Evolutionary conservation across 106 monocot genomes (phyloP).

Genomic region (Acanthochlamys bracteata): DNA sequence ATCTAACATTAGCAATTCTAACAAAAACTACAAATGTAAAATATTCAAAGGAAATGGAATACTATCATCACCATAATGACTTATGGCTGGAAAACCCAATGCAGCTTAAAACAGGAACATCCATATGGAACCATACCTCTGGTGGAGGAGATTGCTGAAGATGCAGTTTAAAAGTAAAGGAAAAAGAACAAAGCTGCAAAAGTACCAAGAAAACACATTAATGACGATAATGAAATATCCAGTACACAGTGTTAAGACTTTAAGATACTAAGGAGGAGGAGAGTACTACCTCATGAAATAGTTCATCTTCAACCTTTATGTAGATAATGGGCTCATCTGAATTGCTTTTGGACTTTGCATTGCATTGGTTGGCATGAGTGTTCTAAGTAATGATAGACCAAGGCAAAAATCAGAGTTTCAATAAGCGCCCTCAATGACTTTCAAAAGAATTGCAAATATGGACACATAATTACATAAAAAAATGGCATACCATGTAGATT

Average conservation of each 20-base stretch:
- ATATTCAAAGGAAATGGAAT: too few relatives aligned
- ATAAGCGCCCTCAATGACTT: neutral
- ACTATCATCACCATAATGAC: too few relatives aligned
- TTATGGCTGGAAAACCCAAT: too few relatives aligned
- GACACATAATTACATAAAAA: neutral
- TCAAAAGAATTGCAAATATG: neutral
- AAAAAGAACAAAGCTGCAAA: slow-evolving; percentile 54
- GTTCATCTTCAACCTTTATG: slow-evolving; percentile 78
- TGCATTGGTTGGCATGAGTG: slow-evolving; percentile 19
- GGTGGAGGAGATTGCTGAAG: slow-evolving; percentile 33
- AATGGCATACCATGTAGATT: slow-evolving; percentile 54
- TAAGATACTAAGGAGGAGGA: slow-evolving; percentile 2
- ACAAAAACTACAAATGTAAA: too few relatives aligned
- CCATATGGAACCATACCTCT: slow-evolving; percentile 42
- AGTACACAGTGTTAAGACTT: too few relatives aligned
- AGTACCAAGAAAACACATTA: too few relatives aligned
- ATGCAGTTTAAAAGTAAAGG: slow-evolving; percentile 53
- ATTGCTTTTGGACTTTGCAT: slow-evolving; percentile 14
- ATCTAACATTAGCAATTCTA: too few relatives aligned
- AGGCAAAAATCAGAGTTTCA: neutral
- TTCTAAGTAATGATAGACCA: slow-evolving; percentile 17
- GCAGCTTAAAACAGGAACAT: too few relatives aligned
- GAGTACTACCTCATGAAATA: slow-evolving; percentile 69
- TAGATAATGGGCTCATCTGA: slow-evolving; percentile 61
- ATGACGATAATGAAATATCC: too few relatives aligned